Percentiles rank a stretch among this genome's conserved stretches.
Evolutionary conservation across 495 filamentous ascomycete genomes (phyloP).

Genomic region (Daldinia bambusicola): DNA sequence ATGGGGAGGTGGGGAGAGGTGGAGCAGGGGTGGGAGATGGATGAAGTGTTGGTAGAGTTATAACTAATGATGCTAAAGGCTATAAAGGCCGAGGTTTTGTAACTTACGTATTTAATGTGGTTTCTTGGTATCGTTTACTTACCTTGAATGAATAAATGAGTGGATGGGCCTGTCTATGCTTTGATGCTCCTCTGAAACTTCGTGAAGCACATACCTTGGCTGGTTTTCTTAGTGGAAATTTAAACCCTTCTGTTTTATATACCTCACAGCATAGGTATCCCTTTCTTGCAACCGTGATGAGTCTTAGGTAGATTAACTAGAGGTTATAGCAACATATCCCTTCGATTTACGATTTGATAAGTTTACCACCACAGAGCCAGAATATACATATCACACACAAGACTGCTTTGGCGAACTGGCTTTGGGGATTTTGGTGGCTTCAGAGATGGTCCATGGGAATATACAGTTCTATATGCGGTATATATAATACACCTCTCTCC

Average conservation of each 20-base stretch:
- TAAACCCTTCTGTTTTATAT: too few relatives aligned
- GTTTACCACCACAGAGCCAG: background rate
- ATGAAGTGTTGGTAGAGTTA: background rate
- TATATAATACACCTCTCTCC: conserved; percentile 24
- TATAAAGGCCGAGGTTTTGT: too few relatives aligned
- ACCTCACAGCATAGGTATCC: too few relatives aligned
- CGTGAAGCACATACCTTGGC: background rate
- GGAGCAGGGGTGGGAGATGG: background rate
- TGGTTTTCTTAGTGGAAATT: too few relatives aligned
- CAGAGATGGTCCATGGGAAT: conserved; percentile 25
- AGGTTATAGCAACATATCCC: background rate
- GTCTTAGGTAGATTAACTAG: background rate
- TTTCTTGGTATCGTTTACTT: background rate
- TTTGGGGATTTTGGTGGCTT: background rate
- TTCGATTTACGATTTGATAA: background rate
- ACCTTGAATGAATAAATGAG: background rate
- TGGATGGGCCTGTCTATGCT: background rate
- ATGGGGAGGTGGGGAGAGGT: background rate
- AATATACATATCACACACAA: background rate
- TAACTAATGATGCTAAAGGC: too few relatives aligned
- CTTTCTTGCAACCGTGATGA: background rate
- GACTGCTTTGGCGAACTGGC: background rate
- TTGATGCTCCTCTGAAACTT: background rate
- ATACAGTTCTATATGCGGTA: conserved; percentile 37
- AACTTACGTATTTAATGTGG: background rate